phyloP scores from a whole-genome alignment of 1,284 basidiomycete species.

The Malassezia sp. region DNA sequence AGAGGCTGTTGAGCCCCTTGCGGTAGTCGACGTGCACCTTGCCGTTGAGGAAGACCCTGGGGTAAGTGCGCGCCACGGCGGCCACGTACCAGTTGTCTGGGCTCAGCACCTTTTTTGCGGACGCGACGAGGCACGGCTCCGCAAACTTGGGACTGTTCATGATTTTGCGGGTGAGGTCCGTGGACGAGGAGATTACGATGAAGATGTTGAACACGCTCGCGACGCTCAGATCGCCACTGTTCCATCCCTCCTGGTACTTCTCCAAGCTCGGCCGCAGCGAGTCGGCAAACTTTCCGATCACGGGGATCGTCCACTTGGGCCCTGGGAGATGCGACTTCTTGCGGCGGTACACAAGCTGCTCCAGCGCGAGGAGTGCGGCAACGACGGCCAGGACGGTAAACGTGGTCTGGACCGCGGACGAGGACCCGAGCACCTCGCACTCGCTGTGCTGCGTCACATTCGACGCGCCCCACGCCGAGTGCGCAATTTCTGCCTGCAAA shows the following conservation, averaged over 20 bases:
- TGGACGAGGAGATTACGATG: slow-evolving; percentile 45
- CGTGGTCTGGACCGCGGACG: slow-evolving; percentile 13
- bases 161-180: slow-evolving; percentile 43
- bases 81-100: slow-evolving; percentile 69
- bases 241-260: slow-evolving; percentile 45
- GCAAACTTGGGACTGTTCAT: slow-evolving; percentile 43
- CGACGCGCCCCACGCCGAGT: no score
- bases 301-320: slow-evolving; percentile 42
- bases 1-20: slow-evolving; percentile 76
- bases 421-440: no score
- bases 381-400: slow-evolving; percentile 27
- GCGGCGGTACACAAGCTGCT: slow-evolving; percentile 17
- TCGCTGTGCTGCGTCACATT: no score
- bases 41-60: slow-evolving; percentile 88
- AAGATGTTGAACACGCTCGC: slow-evolving; percentile 45
- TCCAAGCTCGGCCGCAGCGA: slow-evolving; percentile 41
- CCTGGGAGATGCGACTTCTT: slow-evolving; percentile 40
- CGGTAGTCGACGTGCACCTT: slow-evolving; percentile 90
- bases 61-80: not conserved
- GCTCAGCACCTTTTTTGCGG: slow-evolving; percentile 75
- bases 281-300: slow-evolving; percentile 46
- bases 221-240: slow-evolving; percentile 43
- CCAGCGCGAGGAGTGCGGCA: slow-evolving; percentile 21
- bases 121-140: slow-evolving; percentile 75
- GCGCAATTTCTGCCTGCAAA: no score